Percentiles rank a stretch among this genome's conserved stretches.
Conservation (phyloP, 2,329 filamentous ascomycete genomes). For the Monilinia fructicola region DNA sequence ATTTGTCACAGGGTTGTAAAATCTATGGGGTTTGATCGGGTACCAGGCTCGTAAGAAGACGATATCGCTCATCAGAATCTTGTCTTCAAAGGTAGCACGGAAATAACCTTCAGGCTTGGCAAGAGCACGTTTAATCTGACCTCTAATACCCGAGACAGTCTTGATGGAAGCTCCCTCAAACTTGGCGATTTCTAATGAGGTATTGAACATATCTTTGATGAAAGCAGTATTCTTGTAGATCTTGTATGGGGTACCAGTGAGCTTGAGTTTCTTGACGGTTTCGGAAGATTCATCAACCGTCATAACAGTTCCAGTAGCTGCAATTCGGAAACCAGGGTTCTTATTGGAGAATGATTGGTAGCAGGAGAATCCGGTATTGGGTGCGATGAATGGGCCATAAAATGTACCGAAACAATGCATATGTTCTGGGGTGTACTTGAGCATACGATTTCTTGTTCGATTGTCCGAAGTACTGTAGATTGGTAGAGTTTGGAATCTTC, state of each 20-base stretch:
- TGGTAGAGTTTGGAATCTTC: conserved; percentile 87
- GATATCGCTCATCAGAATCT: conserved; percentile 94
- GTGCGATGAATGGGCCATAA: conserved; percentile 90
- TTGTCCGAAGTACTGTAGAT: conserved; percentile 96
- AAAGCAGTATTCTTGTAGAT: conserved; percentile 99
- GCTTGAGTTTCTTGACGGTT: conserved; percentile 98
- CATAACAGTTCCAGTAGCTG: conserved; percentile 89
- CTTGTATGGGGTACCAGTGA: conserved; percentile 91
- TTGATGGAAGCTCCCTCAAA: conserved; percentile 96
- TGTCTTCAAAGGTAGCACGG: conserved; percentile 97
- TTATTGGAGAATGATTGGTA: conserved; percentile 85
- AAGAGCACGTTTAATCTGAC: conserved; percentile 95
- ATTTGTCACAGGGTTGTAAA: conserved; percentile 96
- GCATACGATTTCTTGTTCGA: conserved; percentile 90
- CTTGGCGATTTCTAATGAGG: conserved; percentile 90
- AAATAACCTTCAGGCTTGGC: conserved; percentile 93
- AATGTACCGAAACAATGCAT: conserved; percentile 99
- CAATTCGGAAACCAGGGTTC: conserved; percentile 88
- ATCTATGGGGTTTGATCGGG: conserved; percentile 88
- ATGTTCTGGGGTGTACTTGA: conserved; percentile 98
- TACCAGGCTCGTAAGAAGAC: conserved; percentile 97
- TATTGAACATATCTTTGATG: conserved; percentile 97
- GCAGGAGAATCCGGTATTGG: conserved; percentile 93
- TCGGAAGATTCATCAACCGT: conserved; percentile 94
- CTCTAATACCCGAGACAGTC: conserved; percentile 91